phyloP scores from a whole-genome alignment of 306 rosid species.

The Argentina anserina region DNA sequence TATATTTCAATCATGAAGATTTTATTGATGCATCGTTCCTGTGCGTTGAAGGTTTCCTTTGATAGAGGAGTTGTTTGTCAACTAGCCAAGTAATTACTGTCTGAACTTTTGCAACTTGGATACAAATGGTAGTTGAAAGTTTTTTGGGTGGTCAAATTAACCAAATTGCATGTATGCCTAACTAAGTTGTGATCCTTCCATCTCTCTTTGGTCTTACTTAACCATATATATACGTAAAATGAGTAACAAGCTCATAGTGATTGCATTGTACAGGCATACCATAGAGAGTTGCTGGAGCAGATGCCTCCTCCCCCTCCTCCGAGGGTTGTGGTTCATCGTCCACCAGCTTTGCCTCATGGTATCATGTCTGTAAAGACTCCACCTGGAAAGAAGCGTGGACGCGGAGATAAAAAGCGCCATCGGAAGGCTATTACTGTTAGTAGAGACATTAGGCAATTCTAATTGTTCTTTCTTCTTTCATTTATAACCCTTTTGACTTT shows the following conservation, averaged over 20 bases:
- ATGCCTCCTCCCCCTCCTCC: conserved; percentile 64
- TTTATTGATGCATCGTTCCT: background rate
- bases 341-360: conserved; percentile 24
- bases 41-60: background rate
- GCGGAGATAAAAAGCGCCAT: conserved; percentile 60
- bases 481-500: conserved; percentile 14
- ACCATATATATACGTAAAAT: background rate
- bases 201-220: conserved; percentile 6
- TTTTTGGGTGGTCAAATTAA: background rate
- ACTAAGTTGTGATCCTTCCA: background rate
- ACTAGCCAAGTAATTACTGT: background rate
- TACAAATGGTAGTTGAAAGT: background rate
- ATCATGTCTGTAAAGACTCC: conserved; percentile 32
- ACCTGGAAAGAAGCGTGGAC: conserved; percentile 48
- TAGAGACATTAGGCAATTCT: conserved; percentile 37
- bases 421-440: conserved; percentile 54
- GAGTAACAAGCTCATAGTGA: conserved; percentile 1
- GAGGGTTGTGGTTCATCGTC: conserved; percentile 18
- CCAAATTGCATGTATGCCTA: background rate
- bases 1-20: background rate
- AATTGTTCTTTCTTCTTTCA: conserved; percentile 21
- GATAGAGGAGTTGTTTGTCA: background rate
- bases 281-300: conserved; percentile 69
- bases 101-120: background rate
- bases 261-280: conserved; percentile 57